These are phyloP conservation scores for Inonotus obliquus DNA, from an alignment of 1,284 basidiomycete species.

Conservation along the genomic window DNA sequence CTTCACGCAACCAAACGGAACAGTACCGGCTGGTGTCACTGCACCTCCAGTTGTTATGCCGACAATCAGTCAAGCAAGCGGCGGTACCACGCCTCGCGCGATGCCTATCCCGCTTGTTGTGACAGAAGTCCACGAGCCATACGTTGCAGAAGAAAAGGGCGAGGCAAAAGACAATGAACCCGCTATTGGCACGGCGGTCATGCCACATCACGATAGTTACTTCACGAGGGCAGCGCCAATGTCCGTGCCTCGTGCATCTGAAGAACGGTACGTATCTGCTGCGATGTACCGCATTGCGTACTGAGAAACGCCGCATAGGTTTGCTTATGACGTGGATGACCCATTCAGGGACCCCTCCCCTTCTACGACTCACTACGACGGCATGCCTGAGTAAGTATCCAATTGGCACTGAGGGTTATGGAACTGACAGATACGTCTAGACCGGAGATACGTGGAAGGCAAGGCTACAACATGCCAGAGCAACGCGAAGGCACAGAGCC, in stretches of 20 bases:
- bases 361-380: conserved; percentile 17
- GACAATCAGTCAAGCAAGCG: not conserved
- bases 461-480: not conserved
- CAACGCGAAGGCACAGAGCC: not conserved
- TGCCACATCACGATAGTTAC: conserved; percentile 5
- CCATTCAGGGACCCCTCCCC: conserved; percentile 18
- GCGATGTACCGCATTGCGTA: not conserved
- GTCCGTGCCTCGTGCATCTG: conserved; percentile 2
- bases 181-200: not conserved
- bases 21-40: not conserved
- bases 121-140: not conserved
- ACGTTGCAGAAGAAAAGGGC: conserved; percentile 7
- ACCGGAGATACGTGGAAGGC: not conserved
- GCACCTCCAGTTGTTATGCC: not conserved
- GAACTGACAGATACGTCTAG: not conserved
- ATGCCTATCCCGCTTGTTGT: not conserved
- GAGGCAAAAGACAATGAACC: conserved; percentile 6
- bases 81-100: conserved; percentile 14
- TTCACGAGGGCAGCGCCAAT: conserved; percentile 9
- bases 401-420: not conserved
- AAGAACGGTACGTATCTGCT: not conserved
- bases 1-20: not conserved
- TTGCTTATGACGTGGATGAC: conserved; percentile 9
- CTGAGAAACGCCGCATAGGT: not conserved
- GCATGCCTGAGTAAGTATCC: conserved; percentile 9